A percentile compares a stretch with the other conserved stretches of the same genome.
These are phyloP conservation scores for Sophora flavescens DNA, from an alignment of 306 rosid species.

Conservation along the genomic window DNA sequence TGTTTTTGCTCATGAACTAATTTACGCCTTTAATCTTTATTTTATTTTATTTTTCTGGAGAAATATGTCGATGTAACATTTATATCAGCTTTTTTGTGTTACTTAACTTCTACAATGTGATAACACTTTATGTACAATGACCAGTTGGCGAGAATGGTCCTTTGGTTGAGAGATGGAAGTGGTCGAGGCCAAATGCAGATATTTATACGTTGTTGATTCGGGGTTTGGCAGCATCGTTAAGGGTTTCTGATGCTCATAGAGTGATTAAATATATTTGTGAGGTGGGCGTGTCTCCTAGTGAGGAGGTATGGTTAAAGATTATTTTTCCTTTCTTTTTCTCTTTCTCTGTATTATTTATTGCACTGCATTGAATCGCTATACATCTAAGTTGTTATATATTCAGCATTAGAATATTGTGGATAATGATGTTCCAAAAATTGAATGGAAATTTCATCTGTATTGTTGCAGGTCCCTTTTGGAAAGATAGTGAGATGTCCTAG, in stretches of 20 bases:
- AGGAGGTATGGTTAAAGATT: slow-evolving; percentile 68
- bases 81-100: not conserved
- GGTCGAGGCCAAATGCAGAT: slow-evolving; percentile 85
- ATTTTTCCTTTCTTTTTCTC: not conserved
- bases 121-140: slow-evolving; percentile 37
- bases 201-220: slow-evolving; percentile 69
- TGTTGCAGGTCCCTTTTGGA: slow-evolving; percentile 88
- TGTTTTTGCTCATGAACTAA: too few species aligned
- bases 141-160: slow-evolving; percentile 63
- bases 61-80: too few species aligned
- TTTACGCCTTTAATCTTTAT: too few species aligned
- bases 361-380: not conserved
- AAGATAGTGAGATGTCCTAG: slow-evolving; percentile 93
- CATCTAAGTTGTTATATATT: slow-evolving; percentile 5
- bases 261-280: slow-evolving; percentile 77
- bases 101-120: not conserved
- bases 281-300: slow-evolving; percentile 88
- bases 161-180: slow-evolving; percentile 74
- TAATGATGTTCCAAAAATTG: slow-evolving; percentile 25
- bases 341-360: not conserved
- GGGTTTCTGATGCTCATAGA: slow-evolving; percentile 90
- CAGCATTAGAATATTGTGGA: not conserved
- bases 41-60: not conserved
- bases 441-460: slow-evolving; percentile 17
- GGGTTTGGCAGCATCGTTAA: slow-evolving; percentile 80